Evolutionary conservation across 306 rosid species (phyloP), one percentile per base, ranked within the genome.

Genomic region (Malus domestica): DNA sequence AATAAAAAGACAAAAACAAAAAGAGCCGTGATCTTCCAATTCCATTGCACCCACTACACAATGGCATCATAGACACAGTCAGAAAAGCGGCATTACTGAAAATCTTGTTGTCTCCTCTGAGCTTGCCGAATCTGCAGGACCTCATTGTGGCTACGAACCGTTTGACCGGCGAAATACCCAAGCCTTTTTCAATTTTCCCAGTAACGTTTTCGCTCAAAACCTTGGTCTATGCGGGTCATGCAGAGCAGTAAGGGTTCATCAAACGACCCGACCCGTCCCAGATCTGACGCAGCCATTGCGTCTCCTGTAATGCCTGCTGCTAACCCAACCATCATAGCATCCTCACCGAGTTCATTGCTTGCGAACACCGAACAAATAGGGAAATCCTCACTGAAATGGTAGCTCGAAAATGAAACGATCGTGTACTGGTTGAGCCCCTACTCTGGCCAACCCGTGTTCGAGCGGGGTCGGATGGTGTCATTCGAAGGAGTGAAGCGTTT

Each of bases 381-480:
- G 35, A 2, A 76, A 9, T 1, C 45, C 11, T 49, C 85, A 55
- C 67, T 80, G 70, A 35, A 62, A 55, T 19, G 70, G 89, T 32
- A 51, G 59, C 0, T 80, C 85, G 18, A 87, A 58, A 70, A 78
- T 90, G 54, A 86, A 88, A 95, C 90, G 85, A 85, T 92, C 0
- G 89, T 85, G 4, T 95, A 87, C 80, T 92, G 96, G 0, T 92
- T 97, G 25, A 94, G 96, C 78, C 97, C 98, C 0, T 94, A 83
- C 78, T 91, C 97, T 75, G 77, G 83, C 1, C 96, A 88, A 63
- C 77, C 85, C 16, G 90, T 89, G 44, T 73, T 73, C 5, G 92
- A 85, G 67, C 73, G 89, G 66, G 93, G 88, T 0, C 78, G 80
- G 62, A 89, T 91, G 96, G 92, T 93, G 87, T 89, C 90, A 76